These are phyloP conservation scores for Stentor coeruleus DNA, from an alignment of 73 alveolate genomes.

Conservation along the genomic window DNA sequence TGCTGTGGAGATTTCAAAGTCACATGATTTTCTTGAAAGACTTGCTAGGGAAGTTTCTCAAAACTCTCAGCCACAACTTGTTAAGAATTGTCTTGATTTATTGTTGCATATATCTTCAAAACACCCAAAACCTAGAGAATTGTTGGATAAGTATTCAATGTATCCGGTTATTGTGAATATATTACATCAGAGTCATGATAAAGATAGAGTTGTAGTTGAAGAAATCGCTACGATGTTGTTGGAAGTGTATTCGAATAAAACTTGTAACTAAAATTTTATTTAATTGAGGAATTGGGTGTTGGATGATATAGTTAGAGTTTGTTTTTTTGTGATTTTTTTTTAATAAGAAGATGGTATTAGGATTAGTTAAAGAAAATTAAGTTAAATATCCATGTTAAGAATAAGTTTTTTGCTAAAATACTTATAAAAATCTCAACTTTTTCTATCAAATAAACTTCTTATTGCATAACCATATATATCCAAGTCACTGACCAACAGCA, in stretches of 20 bases:
- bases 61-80: slow-evolving; percentile 10
- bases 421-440: too few relatives aligned
- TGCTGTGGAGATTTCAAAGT: background rate
- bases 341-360: too few relatives aligned
- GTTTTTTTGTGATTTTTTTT: too few relatives aligned
- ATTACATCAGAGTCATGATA: slow-evolving; percentile 21
- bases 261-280: too few relatives aligned
- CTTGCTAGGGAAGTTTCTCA: background rate
- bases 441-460: too few relatives aligned
- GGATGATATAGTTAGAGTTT: too few relatives aligned
- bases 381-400: too few relatives aligned
- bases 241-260: slow-evolving; percentile 6
- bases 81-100: background rate
- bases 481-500: too few relatives aligned
- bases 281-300: background rate
- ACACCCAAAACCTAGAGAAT: slow-evolving; percentile 13
- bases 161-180: slow-evolving; percentile 19
- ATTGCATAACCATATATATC: too few relatives aligned
- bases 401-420: too few relatives aligned
- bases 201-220: slow-evolving; percentile 28
- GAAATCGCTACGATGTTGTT: slow-evolving; percentile 28
- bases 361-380: too few relatives aligned
- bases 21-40: background rate
- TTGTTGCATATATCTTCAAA: background rate
- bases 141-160: slow-evolving; percentile 1